phyloP scores from a whole-genome alignment of 2,329 filamentous ascomycete genomes.

The Pleomassaria siparia region DNA sequence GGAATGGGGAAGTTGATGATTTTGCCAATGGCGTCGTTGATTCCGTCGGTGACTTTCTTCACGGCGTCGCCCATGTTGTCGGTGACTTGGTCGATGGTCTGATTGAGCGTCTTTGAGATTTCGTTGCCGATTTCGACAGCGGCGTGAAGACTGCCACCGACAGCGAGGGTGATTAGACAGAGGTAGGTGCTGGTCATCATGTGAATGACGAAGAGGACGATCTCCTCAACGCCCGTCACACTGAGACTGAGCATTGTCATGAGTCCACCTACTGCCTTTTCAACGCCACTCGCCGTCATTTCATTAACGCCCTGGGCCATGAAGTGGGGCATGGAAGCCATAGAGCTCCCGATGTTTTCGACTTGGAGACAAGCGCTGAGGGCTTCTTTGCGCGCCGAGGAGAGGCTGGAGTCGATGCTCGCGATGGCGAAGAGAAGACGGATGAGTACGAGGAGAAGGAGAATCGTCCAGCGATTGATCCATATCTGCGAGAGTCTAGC shows the following conservation, averaged over 20 bases:
- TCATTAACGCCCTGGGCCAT: constrained; percentile 87
- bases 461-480: constrained; percentile 96
- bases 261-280: constrained; percentile 76
- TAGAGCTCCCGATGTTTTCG: constrained; percentile 87
- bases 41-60: constrained; percentile 35
- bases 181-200: constrained; percentile 87
- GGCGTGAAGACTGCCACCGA: constrained; percentile 76
- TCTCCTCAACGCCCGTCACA: constrained; percentile 79
- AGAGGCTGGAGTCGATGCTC: constrained; percentile 72
- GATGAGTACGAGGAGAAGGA: constrained; percentile 81
- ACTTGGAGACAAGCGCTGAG: constrained; percentile 88
- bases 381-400: constrained; percentile 75
- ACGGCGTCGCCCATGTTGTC: constrained; percentile 48
- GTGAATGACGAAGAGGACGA: constrained; percentile 90
- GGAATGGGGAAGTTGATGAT: constrained; percentile 43
- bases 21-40: constrained; percentile 44
- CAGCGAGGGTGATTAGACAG: constrained; percentile 82
- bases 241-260: constrained; percentile 77
- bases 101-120: constrained; percentile 62
- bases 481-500: constrained; percentile 92
- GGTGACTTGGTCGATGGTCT: constrained; percentile 61
- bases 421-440: constrained; percentile 76
- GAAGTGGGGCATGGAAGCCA: constrained; percentile 98
- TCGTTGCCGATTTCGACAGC: constrained; percentile 65
- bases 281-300: constrained; percentile 76